Evolutionary conservation across 192 early-diverging fungal genomes (phyloP).

Genomic region (Linnemannia hyalina): DNA sequence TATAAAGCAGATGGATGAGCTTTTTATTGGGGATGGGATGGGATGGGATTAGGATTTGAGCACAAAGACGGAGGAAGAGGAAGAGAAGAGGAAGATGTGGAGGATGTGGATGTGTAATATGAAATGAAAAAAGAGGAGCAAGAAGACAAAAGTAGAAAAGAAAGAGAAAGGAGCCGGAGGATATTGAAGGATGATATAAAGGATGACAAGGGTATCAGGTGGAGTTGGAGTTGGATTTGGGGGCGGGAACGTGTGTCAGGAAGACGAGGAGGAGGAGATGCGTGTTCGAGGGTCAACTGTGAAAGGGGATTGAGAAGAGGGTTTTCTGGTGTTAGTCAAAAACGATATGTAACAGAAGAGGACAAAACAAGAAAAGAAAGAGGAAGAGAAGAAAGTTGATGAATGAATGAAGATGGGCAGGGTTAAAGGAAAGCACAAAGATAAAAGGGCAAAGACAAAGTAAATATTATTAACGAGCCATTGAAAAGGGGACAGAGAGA

Average conservation of each 20-base stretch:
- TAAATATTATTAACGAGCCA: constrained; percentile 1
- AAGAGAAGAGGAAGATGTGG: background rate
- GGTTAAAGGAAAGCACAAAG: background rate
- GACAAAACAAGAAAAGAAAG: background rate
- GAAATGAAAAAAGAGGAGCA: background rate
- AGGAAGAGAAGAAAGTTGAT: background rate
- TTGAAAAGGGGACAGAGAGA: background rate
- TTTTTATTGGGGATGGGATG: background rate
- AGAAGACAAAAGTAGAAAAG: constrained; percentile 1
- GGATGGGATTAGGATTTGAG: background rate
- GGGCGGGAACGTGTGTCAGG: background rate
- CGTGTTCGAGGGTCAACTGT: background rate
- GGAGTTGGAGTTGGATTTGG: background rate
- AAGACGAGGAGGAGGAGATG: background rate
- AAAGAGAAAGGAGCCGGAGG: background rate
- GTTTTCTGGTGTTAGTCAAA: background rate
- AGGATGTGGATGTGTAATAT: background rate
- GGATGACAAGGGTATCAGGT: too few species aligned
- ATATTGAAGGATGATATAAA: background rate
- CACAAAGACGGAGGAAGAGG: background rate
- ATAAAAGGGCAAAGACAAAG: background rate
- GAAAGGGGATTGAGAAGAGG: background rate
- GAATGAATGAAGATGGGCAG: background rate
- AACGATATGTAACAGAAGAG: background rate
- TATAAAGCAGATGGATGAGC: constrained; percentile 4